A percentile compares a stretch with the other conserved stretches of the same genome.
Conservation (phyloP, 2,329 filamentous ascomycete genomes). For the Emmonsiellopsis sp. region DNA sequence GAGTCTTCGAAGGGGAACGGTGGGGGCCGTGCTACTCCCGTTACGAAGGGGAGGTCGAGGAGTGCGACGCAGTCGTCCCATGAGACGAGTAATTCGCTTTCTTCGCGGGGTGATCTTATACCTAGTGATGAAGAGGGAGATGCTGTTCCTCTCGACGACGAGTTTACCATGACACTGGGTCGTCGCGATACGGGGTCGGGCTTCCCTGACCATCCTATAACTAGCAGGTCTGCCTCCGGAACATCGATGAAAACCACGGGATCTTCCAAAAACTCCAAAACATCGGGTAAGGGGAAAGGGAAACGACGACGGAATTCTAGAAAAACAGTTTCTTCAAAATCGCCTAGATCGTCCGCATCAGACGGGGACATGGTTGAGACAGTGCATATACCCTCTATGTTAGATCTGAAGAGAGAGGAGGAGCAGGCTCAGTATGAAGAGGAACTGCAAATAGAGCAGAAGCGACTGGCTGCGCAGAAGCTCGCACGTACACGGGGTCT, state of each 20-base stretch:
- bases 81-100: constrained; percentile 74
- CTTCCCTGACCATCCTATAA: constrained; percentile 55
- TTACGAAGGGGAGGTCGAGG: constrained; percentile 38
- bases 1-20: constrained; percentile 12
- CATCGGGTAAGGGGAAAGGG: constrained; percentile 23
- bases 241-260: constrained; percentile 39
- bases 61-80: constrained; percentile 74
- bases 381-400: constrained; percentile 39
- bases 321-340: constrained; percentile 18
- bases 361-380: constrained; percentile 22
- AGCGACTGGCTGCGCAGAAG: constrained; percentile 46
- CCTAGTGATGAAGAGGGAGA: constrained; percentile 91
- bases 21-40: constrained; percentile 7
- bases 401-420: constrained; percentile 51
- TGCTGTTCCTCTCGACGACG: constrained; percentile 83
- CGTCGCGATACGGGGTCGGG: constrained; percentile 52
- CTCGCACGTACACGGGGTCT: constrained; percentile 49
- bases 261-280: constrained; percentile 38
- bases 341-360: constrained; percentile 17
- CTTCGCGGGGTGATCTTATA: constrained; percentile 82
- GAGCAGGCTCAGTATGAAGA: constrained; percentile 45
- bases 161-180: constrained; percentile 77
- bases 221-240: constrained; percentile 31
- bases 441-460: constrained; percentile 46
- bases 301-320: constrained; percentile 21